Evolutionary conservation across 495 filamentous ascomycete genomes (phyloP), one percentile per base, ranked within the genome.

Genomic region (Chaetomium tenue): DNA sequence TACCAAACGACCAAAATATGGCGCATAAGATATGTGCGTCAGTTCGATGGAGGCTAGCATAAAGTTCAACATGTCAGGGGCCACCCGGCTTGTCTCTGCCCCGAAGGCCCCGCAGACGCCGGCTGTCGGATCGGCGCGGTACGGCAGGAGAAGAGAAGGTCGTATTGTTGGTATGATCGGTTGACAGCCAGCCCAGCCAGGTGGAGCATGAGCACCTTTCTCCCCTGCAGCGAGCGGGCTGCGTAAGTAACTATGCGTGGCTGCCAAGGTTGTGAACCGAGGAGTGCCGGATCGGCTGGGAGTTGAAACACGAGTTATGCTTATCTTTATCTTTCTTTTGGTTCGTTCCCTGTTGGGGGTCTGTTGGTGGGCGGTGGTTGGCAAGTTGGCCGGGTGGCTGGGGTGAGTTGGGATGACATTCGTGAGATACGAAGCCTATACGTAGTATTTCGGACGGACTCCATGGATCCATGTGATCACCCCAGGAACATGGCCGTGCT

Each of bases 121-220:
- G 52, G 7, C 16, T 56, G 51, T 63, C 40, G 51, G 51, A 63
- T 55, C 60, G 39, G 40, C 60, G 26, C 23, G 23, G 30, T 0
- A 44, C 20, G 22, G 30, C 3, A 28, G n/a, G 8, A 23, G n/a
- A 50, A 6, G 6, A 30, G 28, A 6, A 20, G 46, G 40, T 44
- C 5, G 40, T 16, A 18, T n/a, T 47, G 44, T 11, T 50, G 20
- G 20, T 50, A 50, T 20, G 20, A n/a, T 23, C 33, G 33, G 33
- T 37, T 37, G 33, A 37, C 33, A 37, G 33, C 33, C 9, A 6
- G 28, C 28, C 6, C 2, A 6, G 28, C n/a, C n/a, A n/a, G 28
- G 33, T 37, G 33, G 33, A 37, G 33, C 9, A 8, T 9, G 33
- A 12, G 9, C 33, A 12, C 9, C 6, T 8, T 7, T 5, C 33